Percentiles rank a stretch among this genome's conserved stretches.
phyloP scores from a whole-genome alignment of 2,329 filamentous ascomycete genomes.

The Rhinocladiella mackenziei region DNA sequence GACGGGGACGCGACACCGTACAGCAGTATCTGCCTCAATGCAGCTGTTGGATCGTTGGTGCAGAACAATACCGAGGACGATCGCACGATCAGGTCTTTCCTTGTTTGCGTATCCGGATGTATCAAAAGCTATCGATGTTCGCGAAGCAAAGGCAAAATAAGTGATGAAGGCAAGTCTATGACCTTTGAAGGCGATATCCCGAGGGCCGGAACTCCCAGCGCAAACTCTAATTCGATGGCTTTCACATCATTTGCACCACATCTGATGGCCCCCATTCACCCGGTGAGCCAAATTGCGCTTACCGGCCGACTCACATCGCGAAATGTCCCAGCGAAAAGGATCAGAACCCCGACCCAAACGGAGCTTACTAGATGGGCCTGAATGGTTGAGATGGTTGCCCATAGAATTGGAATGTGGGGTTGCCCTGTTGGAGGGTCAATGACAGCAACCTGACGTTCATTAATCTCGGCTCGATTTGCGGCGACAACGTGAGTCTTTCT shows the following conservation, averaged over 20 bases:
- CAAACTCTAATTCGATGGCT: slow-evolving; percentile 15
- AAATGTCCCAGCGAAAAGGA: neutral
- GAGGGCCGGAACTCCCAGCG: slow-evolving; percentile 11
- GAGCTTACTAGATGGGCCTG: neutral
- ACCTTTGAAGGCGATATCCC: slow-evolving; percentile 4
- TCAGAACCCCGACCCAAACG: neutral
- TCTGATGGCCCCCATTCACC: slow-evolving; percentile 10
- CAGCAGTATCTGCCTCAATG: no score
- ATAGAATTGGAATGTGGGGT: slow-evolving; percentile 14
- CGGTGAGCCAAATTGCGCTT: slow-evolving; percentile 7
- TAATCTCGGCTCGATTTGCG: slow-evolving; percentile 9
- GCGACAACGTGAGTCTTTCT: slow-evolving; percentile 3
- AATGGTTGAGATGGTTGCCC: slow-evolving; percentile 1
- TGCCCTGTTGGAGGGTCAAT: slow-evolving; percentile 10
- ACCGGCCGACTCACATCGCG: slow-evolving; percentile 6
- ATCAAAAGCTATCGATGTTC: neutral
- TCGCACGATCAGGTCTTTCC: no score
- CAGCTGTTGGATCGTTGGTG: no score
- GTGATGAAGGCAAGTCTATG: neutral
- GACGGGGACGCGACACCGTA: no score
- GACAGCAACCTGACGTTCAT: slow-evolving; percentile 4
- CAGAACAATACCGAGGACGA: no score
- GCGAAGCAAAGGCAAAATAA: neutral
- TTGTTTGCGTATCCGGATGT: no score
- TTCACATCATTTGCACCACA: slow-evolving; percentile 5